phyloP scores from a whole-genome alignment of 2,329 filamentous ascomycete species.

The Sclerotiophoma versabilis region DNA sequence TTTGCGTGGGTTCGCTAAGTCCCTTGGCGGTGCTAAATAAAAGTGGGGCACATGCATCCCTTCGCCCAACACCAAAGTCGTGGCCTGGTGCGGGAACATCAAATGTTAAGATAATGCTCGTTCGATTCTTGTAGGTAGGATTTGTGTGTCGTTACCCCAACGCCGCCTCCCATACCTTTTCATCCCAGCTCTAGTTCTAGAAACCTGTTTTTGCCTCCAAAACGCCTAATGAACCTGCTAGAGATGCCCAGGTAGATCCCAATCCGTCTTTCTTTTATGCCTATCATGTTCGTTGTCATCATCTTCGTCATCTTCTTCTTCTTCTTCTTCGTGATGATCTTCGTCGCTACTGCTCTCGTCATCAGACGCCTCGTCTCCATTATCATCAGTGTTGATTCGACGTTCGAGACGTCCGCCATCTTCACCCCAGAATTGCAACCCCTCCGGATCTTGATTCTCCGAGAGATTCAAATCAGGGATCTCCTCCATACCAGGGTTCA shows the following conservation, averaged over 20 bases:
- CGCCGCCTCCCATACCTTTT: slow-evolving; percentile 1
- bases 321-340: slow-evolving; percentile 43
- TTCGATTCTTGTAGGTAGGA: slow-evolving; percentile 1
- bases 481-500: slow-evolving; percentile 45
- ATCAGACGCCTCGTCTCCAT: slow-evolving; percentile 34
- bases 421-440: slow-evolving; percentile 43
- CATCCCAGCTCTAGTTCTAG: background rate
- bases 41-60: background rate
- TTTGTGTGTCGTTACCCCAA: background rate
- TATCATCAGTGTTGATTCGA: slow-evolving; percentile 36
- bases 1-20: slow-evolving; percentile 29
- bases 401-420: slow-evolving; percentile 36
- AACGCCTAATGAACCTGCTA: slow-evolving; percentile 20
- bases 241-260: slow-evolving; percentile 48
- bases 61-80: background rate
- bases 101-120: background rate
- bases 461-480: slow-evolving; percentile 41
- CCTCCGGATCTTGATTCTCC: slow-evolving; percentile 39
- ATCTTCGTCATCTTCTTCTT: slow-evolving; percentile 37
- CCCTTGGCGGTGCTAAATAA: slow-evolving; percentile 20
- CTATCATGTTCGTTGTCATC: slow-evolving; percentile 32
- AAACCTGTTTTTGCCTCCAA: slow-evolving; percentile 3
- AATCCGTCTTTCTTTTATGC: slow-evolving; percentile 29
- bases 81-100: background rate
- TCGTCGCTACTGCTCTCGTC: slow-evolving; percentile 45